Conservation (phyloP, 306 rosid genomes). For the Prunus campanulata region DNA sequence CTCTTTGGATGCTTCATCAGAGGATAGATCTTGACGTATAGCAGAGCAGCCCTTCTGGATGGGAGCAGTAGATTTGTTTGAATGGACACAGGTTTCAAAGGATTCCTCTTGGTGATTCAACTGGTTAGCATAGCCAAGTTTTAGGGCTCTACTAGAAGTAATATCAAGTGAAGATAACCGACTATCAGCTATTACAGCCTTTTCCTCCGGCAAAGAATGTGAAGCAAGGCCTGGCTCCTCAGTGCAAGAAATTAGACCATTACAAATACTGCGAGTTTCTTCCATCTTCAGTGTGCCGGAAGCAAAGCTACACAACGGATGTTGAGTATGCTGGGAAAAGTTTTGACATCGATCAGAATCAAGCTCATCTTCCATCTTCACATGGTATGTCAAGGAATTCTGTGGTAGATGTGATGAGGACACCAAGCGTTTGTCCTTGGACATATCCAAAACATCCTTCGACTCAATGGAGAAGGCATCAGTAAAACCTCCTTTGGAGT, state of each 20-base stretch:
- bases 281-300: background rate
- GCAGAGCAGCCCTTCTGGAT: constrained; percentile 35
- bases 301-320: background rate
- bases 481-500: constrained; percentile 23
- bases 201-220: too few relatives aligned
- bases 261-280: constrained; percentile 23
- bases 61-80: constrained; percentile 27
- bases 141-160: too few relatives aligned
- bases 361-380: constrained; percentile 32
- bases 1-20: constrained; percentile 21
- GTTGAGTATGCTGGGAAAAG: background rate
- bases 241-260: constrained; percentile 26
- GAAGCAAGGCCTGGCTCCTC: constrained; percentile 28
- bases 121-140: constrained; percentile 11
- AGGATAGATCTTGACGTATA: constrained; percentile 37
- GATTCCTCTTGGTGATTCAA: constrained; percentile 29
- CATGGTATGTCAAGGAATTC: constrained; percentile 11
- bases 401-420: constrained; percentile 17
- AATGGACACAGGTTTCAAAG: constrained; percentile 18
- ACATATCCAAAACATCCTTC: constrained; percentile 16
- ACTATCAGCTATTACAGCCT: too few relatives aligned
- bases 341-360: constrained; percentile 18
- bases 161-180: too few relatives aligned
- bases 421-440: constrained; percentile 23
- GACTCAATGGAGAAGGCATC: constrained; percentile 28